Evolutionary conservation across 768 basidiomycete species (phyloP).

Genomic region (Rhodosporidiobolus sp.): DNA sequence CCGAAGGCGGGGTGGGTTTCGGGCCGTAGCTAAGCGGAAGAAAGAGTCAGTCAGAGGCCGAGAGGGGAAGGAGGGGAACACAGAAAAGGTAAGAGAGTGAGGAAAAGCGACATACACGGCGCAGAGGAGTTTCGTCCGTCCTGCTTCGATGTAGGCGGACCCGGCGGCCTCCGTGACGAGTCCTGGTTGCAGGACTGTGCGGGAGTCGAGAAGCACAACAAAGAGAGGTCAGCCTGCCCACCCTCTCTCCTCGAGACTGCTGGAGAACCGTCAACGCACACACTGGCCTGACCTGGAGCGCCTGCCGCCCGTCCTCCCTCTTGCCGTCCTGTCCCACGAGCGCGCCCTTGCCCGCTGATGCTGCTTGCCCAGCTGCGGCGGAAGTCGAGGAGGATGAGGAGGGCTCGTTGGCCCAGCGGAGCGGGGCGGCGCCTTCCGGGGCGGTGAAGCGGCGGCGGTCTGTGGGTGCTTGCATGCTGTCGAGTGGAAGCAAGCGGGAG

Average conservation of each 20-base stretch:
- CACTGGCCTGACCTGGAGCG: constrained; percentile 74
- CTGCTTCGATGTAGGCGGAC: constrained; percentile 92
- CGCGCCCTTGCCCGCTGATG: constrained; percentile 31
- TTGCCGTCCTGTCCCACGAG: constrained; percentile 46
- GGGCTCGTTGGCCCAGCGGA: constrained; percentile 57
- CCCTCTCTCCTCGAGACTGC: constrained; percentile 5
- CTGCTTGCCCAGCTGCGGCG: not conserved
- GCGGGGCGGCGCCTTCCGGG: constrained; percentile 75
- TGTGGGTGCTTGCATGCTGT: constrained; percentile 18
- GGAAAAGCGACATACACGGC: constrained; percentile 68
- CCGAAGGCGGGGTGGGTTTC: constrained; percentile 48
- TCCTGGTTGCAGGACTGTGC: constrained; percentile 78
- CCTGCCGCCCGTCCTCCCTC: constrained; percentile 56
- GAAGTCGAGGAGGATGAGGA: constrained; percentile 35
- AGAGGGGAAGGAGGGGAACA: constrained; percentile 49
- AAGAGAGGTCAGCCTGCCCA: constrained; percentile 22
- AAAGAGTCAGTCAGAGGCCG: constrained; percentile 53
- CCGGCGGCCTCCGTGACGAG: constrained; percentile 91
- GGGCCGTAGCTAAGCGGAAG: constrained; percentile 63
- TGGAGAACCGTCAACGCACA: constrained; percentile 57
- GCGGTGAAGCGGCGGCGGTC: constrained; percentile 88
- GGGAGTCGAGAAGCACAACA: not conserved
- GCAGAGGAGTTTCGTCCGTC: constrained; percentile 86
- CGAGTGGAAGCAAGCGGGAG: not conserved
- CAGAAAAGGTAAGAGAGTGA: constrained; percentile 21